Percentiles rank a stretch among this genome's conserved stretches.
These are phyloP conservation scores for Colletotrichum sp. DNA, from an alignment of 2,329 filamentous ascomycete genomes.

Conservation along the genomic window DNA sequence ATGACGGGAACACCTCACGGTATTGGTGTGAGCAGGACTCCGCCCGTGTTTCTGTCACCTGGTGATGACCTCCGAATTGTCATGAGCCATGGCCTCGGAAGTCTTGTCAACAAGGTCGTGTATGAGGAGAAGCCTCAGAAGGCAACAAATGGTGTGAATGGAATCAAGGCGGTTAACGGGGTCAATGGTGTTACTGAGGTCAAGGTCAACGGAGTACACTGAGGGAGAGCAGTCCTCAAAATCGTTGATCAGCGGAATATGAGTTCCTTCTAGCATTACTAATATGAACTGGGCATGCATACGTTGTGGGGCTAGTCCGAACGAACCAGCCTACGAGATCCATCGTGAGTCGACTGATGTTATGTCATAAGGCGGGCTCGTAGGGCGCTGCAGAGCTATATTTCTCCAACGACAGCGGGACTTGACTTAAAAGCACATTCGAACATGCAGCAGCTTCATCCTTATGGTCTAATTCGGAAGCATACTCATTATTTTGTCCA, in stretches of 20 bases:
- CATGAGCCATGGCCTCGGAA: constrained; percentile 26
- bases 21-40: constrained; percentile 23
- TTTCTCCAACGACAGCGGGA: background rate
- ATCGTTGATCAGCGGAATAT: background rate
- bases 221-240: background rate
- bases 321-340: background rate
- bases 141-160: background rate
- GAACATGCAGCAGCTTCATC: too few species aligned
- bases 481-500: too few species aligned
- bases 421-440: too few species aligned
- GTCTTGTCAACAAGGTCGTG: constrained; percentile 24
- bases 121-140: background rate
- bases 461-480: too few species aligned
- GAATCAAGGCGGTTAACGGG: background rate
- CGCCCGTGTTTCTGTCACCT: constrained; percentile 22
- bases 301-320: background rate
- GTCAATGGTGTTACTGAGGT: background rate
- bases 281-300: background rate
- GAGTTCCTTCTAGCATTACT: background rate
- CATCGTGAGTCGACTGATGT: background rate
- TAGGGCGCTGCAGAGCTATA: background rate
- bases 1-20: constrained; percentile 31
- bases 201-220: background rate
- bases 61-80: constrained; percentile 21
- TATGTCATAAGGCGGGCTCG: background rate